phyloP scores from a whole-genome alignment of 768 basidiomycete species.

The Suillus variegatus region DNA sequence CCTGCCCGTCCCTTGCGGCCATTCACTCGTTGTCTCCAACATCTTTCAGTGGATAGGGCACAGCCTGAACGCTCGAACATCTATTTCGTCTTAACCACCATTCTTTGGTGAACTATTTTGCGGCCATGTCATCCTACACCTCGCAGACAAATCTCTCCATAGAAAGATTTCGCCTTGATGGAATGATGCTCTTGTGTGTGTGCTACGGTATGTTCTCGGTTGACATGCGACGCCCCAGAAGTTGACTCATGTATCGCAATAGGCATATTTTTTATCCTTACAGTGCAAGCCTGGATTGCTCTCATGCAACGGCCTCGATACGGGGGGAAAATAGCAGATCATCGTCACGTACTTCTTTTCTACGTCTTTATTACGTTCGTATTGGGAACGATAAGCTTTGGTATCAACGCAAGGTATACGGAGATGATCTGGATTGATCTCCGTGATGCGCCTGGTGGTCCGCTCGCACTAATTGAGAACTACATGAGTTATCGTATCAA shows the following conservation, averaged over 20 bases:
- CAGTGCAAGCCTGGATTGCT: slow-evolving; percentile 2
- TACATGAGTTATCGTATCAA: background rate
- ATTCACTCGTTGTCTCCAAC: background rate
- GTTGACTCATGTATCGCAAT: background rate
- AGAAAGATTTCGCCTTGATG: slow-evolving; percentile 27
- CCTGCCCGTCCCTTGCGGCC: background rate
- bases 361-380: slow-evolving; percentile 12
- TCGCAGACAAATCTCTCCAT: slow-evolving; percentile 24
- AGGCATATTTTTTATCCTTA: slow-evolving; percentile 19
- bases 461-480: background rate
- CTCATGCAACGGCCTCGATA: background rate
- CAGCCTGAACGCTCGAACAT: background rate
- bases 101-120: background rate
- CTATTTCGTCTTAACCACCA: background rate
- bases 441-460: slow-evolving; percentile 13
- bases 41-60: background rate
- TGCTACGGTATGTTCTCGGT: slow-evolving; percentile 21
- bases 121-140: slow-evolving; percentile 22
- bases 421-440: slow-evolving; percentile 27
- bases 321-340: background rate
- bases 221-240: too few species aligned
- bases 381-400: slow-evolving; percentile 21
- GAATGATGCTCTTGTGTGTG: slow-evolving; percentile 20
- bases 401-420: slow-evolving; percentile 18
- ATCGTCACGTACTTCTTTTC: background rate